These are phyloP conservation scores for Dalbergia oliveri DNA, from an alignment of 306 rosid genomes.

Conservation along the genomic window DNA sequence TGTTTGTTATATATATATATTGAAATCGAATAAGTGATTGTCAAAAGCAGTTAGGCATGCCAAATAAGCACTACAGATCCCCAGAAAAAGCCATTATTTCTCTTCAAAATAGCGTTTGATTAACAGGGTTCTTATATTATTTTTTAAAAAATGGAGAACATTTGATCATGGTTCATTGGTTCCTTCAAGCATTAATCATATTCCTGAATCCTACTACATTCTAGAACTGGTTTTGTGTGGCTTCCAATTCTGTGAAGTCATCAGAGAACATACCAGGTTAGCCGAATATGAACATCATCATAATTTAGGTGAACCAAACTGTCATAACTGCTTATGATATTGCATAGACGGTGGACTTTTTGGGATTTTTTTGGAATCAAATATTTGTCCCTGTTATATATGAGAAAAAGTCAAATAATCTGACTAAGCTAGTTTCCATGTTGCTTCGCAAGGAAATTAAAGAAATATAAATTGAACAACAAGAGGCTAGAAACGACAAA, in stretches of 20 bases:
- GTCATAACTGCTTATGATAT: conserved; percentile 47
- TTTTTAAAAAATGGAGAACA: neutral
- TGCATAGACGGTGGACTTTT: conserved; percentile 52
- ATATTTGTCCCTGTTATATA: conserved; percentile 48
- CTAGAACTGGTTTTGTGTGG: conserved; percentile 28
- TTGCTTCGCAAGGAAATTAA: conserved; percentile 33
- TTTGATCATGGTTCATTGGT: conserved; percentile 9
- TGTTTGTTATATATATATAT: neutral
- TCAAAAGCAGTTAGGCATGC: conserved; percentile 68
- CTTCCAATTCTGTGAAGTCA: conserved; percentile 21
- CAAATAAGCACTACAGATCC: conserved; percentile 44
- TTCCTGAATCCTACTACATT: conserved; percentile 28
- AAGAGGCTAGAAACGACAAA: conserved; percentile 33
- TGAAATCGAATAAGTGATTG: conserved; percentile 39
- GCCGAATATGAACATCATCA: conserved; percentile 28
- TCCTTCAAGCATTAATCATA: conserved; percentile 18
- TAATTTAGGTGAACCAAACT: conserved; percentile 52
- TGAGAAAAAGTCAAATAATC: conserved; percentile 52
- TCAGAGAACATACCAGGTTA: conserved; percentile 31
- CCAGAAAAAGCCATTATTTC: conserved; percentile 22
- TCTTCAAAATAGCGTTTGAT: conserved; percentile 6
- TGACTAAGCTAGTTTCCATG: conserved; percentile 52
- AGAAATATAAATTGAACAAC: neutral
- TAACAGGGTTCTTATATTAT: neutral
- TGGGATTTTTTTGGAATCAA: conserved; percentile 48